Percentiles rank a stretch among this genome's conserved stretches.
phyloP scores from a whole-genome alignment of 345 rosid species.

The Schrenkiella parvula region DNA sequence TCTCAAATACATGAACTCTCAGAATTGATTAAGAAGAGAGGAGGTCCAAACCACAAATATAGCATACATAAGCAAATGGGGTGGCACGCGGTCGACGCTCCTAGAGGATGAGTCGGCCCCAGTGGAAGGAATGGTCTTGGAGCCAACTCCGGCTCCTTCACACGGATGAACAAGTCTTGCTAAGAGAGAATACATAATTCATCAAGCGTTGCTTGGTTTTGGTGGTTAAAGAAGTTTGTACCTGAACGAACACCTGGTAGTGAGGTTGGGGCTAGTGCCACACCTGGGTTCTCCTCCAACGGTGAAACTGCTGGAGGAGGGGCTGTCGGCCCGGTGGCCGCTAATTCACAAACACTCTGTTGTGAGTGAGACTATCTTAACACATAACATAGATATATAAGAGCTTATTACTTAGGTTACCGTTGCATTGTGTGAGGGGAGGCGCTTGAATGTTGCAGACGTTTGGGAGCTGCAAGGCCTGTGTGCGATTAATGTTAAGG shows the following conservation, averaged over 20 bases:
- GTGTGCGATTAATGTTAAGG: slow-evolving; percentile 58
- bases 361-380: slow-evolving; percentile 10
- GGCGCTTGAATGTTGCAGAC: slow-evolving; percentile 62
- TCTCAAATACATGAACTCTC: slow-evolving; percentile 7
- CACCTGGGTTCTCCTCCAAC: slow-evolving; percentile 36
- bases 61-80: slow-evolving; percentile 25
- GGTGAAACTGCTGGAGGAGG: slow-evolving; percentile 37
- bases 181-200: background rate
- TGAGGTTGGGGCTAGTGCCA: slow-evolving; percentile 39
- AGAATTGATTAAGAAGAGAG: slow-evolving; percentile 29
- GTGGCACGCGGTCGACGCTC: slow-evolving; percentile 26
- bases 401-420: slow-evolving; percentile 18
- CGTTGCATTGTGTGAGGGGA: slow-evolving; percentile 56
- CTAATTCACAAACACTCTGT: slow-evolving; percentile 29
- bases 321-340: slow-evolving; percentile 38
- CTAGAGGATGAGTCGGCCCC: slow-evolving; percentile 42
- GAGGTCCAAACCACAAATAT: slow-evolving; percentile 31
- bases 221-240: slow-evolving; percentile 15
- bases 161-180: background rate
- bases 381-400: background rate
- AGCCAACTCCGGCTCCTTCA: slow-evolving; percentile 31
- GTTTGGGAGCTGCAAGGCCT: slow-evolving; percentile 58
- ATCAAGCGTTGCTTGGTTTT: background rate
- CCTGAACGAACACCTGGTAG: slow-evolving; percentile 46
- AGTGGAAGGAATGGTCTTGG: slow-evolving; percentile 47